These are phyloP conservation scores for Tulasnella sp. DNA, from an alignment of 768 basidiomycete species.

Conservation along the genomic window DNA sequence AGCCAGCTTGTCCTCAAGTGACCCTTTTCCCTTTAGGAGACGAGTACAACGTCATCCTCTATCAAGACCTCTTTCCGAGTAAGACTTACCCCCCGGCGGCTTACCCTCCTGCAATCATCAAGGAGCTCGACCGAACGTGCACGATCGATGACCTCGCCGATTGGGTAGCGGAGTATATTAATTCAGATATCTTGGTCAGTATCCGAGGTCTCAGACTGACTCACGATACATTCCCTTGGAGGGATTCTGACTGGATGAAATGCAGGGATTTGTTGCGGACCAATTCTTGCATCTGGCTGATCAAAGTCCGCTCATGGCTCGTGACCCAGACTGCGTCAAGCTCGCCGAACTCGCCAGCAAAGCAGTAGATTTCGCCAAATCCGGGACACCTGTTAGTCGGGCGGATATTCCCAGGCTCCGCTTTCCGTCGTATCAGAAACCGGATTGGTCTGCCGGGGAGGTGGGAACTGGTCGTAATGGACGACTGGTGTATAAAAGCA, in stretches of 20 bases:
- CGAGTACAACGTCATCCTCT: conserved; percentile 42
- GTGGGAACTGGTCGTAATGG: not conserved
- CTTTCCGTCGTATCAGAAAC: conserved; percentile 13
- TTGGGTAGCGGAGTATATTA: conserved; percentile 63
- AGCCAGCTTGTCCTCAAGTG: not conserved
- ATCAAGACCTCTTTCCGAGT: conserved; percentile 27
- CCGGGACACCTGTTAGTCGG: conserved; percentile 21
- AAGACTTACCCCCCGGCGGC: conserved; percentile 35
- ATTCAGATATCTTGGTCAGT: conserved; percentile 58
- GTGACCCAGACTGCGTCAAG: conserved; percentile 41
- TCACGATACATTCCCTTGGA: not conserved
- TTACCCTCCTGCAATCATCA: conserved; percentile 45
- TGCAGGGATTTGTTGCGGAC: conserved; percentile 9
- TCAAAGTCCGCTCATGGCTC: conserved; percentile 36
- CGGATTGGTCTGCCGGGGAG: conserved; percentile 21
- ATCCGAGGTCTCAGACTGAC: conserved; percentile 28
- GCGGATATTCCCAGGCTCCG: conserved; percentile 9
- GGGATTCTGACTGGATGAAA: not conserved
- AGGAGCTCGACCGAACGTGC: conserved; percentile 40
- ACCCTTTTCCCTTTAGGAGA: conserved; percentile 30
- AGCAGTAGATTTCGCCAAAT: conserved; percentile 25
- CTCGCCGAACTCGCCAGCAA: conserved; percentile 46
- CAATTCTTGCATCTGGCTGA: conserved; percentile 51
- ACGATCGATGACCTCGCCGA: conserved; percentile 60
- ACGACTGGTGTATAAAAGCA: conserved; percentile 40